These are phyloP conservation scores for Byssothecium circinans DNA, from an alignment of 2,329 filamentous ascomycete genomes.

Conservation along the genomic window DNA sequence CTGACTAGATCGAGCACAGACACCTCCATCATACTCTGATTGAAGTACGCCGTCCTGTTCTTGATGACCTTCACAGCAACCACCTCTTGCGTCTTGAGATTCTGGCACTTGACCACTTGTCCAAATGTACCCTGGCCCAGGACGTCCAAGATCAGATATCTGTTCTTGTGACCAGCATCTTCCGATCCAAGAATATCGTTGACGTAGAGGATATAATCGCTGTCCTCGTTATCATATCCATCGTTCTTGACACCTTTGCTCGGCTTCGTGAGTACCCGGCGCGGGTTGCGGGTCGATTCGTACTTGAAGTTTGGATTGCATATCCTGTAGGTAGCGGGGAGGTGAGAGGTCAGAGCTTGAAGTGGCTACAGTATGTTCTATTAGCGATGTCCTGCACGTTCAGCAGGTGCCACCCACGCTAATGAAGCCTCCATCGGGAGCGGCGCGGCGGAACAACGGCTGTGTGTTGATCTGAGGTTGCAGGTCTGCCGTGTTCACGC, in stretches of 20 bases:
- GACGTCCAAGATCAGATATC: conserved; percentile 95
- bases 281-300: conserved; percentile 94
- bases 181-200: conserved; percentile 98
- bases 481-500: conserved; percentile 72
- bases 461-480: conserved; percentile 82
- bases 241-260: conserved; percentile 99
- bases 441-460: conserved; percentile 87
- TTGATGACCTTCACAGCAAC: conserved; percentile 99
- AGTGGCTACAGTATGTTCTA: conserved; percentile 65
- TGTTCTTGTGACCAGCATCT: conserved; percentile 98
- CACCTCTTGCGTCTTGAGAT: conserved; percentile 96
- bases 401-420: conserved; percentile 64
- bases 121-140: conserved; percentile 97
- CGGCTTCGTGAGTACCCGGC: conserved; percentile 93
- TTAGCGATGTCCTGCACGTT: conserved; percentile 17
- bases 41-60: conserved; percentile 98
- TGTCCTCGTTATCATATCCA: conserved; percentile 98
- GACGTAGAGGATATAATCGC: conserved; percentile 98
- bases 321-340: conserved; percentile 95
- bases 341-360: conserved; percentile 89
- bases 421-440: conserved; percentile 96
- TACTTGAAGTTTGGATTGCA: conserved; percentile 99
- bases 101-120: conserved; percentile 98
- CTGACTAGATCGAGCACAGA: conserved; percentile 90
- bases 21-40: conserved; percentile 99